These are phyloP conservation scores for Cyclocybe cylindracea DNA, from an alignment of 768 basidiomycete species.

Conservation along the genomic window DNA sequence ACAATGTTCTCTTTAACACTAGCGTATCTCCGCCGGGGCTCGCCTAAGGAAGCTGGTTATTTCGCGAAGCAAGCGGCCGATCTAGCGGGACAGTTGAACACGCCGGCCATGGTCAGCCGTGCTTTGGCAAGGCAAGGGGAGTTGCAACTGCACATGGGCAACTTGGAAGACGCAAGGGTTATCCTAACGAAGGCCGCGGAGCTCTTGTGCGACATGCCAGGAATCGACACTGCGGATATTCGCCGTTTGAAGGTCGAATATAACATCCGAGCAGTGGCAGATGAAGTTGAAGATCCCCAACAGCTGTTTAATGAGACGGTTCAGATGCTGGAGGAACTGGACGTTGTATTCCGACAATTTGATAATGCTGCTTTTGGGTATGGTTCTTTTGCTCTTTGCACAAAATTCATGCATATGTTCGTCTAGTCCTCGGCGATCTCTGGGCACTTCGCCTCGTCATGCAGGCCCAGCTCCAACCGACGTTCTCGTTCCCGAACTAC, in stretches of 20 bases:
- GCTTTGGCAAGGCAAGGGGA: slow-evolving; percentile 71
- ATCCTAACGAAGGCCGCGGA: slow-evolving; percentile 52
- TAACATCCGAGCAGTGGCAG: slow-evolving; percentile 39
- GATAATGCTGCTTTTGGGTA: slow-evolving; percentile 51
- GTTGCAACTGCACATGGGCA: slow-evolving; percentile 64
- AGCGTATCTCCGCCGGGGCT: slow-evolving; percentile 72
- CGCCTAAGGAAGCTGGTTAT: slow-evolving; percentile 82
- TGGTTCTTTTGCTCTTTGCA: slow-evolving; percentile 10
- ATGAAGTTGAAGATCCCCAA: slow-evolving; percentile 49
- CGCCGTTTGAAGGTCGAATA: slow-evolving; percentile 58
- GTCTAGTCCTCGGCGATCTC: slow-evolving; percentile 45
- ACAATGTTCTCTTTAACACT: slow-evolving; percentile 67
- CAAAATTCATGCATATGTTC: slow-evolving; percentile 1
- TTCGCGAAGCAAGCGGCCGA: slow-evolving; percentile 79
- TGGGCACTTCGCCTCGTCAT: slow-evolving; percentile 31
- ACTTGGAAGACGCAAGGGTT: slow-evolving; percentile 55
- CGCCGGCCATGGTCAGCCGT: slow-evolving; percentile 63
- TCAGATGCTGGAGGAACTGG: slow-evolving; percentile 62
- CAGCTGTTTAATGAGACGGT: slow-evolving; percentile 58
- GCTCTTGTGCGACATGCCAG: slow-evolving; percentile 46
- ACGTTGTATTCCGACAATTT: slow-evolving; percentile 50
- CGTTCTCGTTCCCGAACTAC: slow-evolving; percentile 57
- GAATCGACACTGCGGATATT: slow-evolving; percentile 60
- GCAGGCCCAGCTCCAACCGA: slow-evolving; percentile 35
- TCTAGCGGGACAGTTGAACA: slow-evolving; percentile 67